These are phyloP conservation scores for Nicotiana obtusifolia DNA, from an alignment of 257 asterid species.

Conservation along the genomic window DNA sequence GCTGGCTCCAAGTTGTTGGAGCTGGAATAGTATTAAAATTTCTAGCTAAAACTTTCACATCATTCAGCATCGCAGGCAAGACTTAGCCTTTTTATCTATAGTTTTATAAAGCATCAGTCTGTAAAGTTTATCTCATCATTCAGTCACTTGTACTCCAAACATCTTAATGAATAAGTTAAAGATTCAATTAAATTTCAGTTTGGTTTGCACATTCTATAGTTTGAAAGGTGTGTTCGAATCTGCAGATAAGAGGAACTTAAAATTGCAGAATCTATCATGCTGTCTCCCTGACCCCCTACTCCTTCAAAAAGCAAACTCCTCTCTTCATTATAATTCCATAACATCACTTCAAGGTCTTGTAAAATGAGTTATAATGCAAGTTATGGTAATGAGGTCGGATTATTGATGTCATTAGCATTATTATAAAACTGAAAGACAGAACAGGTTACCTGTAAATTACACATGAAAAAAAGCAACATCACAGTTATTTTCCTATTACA, in stretches of 20 bases:
- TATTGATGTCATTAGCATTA: not conserved
- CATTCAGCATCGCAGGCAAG: not conserved
- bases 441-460: not conserved
- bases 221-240: not conserved
- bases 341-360: not conserved
- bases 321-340: not conserved
- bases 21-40: conserved; percentile 15
- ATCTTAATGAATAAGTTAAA: not conserved
- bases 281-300: not conserved
- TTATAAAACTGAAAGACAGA: not conserved
- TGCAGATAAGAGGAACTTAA: not conserved
- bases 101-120: not conserved
- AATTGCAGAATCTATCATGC: not conserved
- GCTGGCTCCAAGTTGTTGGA: conserved; percentile 60
- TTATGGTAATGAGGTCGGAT: not conserved
- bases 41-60: not conserved
- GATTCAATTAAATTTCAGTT: not conserved
- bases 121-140: not conserved
- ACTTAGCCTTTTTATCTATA: not conserved
- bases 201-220: not conserved
- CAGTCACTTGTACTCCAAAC: not conserved
- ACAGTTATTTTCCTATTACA: not conserved
- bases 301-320: not conserved
- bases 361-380: not conserved
- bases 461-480: not conserved